These are phyloP conservation scores for Evansstolkia leycettana DNA, from an alignment of 495 filamentous ascomycete species.

Conservation along the genomic window DNA sequence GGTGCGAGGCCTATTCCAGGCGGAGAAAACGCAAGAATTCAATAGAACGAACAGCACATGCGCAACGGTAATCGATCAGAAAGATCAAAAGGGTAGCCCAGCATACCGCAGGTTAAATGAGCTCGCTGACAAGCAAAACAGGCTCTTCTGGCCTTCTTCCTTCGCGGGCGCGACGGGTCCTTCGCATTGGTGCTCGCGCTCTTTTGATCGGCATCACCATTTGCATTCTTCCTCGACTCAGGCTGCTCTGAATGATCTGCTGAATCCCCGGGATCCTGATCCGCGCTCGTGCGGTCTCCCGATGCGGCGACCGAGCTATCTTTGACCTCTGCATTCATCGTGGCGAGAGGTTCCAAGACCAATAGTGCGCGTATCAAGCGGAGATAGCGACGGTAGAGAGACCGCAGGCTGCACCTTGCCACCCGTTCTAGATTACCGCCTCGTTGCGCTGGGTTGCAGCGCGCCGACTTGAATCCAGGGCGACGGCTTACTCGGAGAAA, in stretches of 20 bases:
- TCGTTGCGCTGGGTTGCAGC: slow-evolving; percentile 5
- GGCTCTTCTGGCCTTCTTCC: slow-evolving; percentile 92
- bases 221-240: slow-evolving; percentile 40
- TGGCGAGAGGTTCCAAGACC: slow-evolving; percentile 11
- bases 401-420: not conserved
- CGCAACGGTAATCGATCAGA: not conserved
- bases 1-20: not conserved
- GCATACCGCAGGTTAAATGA: slow-evolving; percentile 94
- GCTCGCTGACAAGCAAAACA: slow-evolving; percentile 96
- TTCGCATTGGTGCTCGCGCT: slow-evolving; percentile 54
- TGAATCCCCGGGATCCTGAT: slow-evolving; percentile 40
- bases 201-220: slow-evolving; percentile 45
- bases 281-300: slow-evolving; percentile 32
- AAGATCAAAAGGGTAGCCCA: not conserved
- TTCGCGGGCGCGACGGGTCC: slow-evolving; percentile 73
- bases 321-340: slow-evolving; percentile 42
- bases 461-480: slow-evolving; percentile 8
- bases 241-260: slow-evolving; percentile 27
- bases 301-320: slow-evolving; percentile 29
- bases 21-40: slow-evolving; percentile 6
- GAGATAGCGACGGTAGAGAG: not conserved
- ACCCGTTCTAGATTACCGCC: slow-evolving; percentile 4
- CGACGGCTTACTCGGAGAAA: slow-evolving; percentile 2
- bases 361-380: not conserved
- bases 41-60: slow-evolving; percentile 2